Conservation (phyloP, 495 filamentous ascomycete species). For the Penicillium maclennaniae region DNA sequence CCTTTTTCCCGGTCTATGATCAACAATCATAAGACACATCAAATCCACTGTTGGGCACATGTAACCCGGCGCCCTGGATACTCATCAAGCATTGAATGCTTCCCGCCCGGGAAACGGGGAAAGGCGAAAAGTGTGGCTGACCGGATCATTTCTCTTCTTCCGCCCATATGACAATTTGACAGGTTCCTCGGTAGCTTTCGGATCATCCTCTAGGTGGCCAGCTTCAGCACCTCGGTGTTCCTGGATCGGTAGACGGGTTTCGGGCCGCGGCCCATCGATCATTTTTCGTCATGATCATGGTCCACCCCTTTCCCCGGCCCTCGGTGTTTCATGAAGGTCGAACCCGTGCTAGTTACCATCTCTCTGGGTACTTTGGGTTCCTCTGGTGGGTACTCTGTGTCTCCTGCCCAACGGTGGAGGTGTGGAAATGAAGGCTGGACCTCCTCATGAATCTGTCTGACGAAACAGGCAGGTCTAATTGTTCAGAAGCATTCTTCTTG, state of each 20-base stretch:
- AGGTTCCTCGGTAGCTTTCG: conserved; percentile 16
- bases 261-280: conserved; percentile 14
- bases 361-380: conserved; percentile 5
- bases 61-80: conserved; percentile 1
- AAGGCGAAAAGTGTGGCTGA: neutral
- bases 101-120: conserved; percentile 18
- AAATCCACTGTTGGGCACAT: neutral
- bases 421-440: neutral
- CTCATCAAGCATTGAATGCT: conserved; percentile 6
- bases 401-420: neutral
- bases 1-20: conserved; percentile 3
- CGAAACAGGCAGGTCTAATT: neutral
- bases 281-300: conserved; percentile 11
- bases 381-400: neutral
- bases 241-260: neutral
- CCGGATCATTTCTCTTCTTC: neutral
- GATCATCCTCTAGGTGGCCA: neutral
- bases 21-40: conserved; percentile 4
- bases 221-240: neutral
- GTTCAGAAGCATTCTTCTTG: neutral
- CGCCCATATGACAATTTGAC: conserved; percentile 3
- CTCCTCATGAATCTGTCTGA: neutral
- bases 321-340: conserved; percentile 13
- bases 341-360: conserved; percentile 9
- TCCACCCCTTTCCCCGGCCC: conserved; percentile 8